These are phyloP conservation scores for Candida freyschussii DNA, from an alignment of 1,139 yeast genomes.

Conservation along the genomic window DNA sequence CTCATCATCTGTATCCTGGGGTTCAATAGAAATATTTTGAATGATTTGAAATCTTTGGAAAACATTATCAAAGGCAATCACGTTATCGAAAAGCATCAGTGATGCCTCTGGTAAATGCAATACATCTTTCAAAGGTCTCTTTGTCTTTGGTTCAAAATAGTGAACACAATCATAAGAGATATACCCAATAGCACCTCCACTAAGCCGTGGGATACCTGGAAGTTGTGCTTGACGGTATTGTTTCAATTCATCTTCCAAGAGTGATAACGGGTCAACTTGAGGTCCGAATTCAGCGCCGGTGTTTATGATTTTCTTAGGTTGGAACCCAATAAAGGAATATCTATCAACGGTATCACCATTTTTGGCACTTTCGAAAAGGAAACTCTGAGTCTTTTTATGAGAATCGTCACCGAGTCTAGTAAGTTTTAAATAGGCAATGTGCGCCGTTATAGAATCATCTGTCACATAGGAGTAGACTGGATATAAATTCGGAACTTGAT, in stretches of 20 bases:
- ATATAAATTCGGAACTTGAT: constrained; percentile 50
- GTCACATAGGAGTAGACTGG: constrained; percentile 76
- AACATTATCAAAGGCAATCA: constrained; percentile 90
- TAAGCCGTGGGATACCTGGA: constrained; percentile 77
- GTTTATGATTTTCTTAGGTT: constrained; percentile 73
- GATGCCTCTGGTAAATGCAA: constrained; percentile 86
- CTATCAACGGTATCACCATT: constrained; percentile 88
- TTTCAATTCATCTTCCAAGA: constrained; percentile 69
- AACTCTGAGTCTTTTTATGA: constrained; percentile 55
- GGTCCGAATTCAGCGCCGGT: constrained; percentile 61
- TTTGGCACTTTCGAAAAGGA: constrained; percentile 80
- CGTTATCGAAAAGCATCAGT: constrained; percentile 83
- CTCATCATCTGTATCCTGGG: constrained; percentile 35
- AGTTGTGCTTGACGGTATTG: constrained; percentile 62
- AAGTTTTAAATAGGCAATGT: constrained; percentile 80
- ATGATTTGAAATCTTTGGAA: constrained; percentile 89
- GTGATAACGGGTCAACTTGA: constrained; percentile 70
- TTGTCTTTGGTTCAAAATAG: constrained; percentile 90
- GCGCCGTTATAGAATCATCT: constrained; percentile 80
- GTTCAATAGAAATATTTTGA: constrained; percentile 57
- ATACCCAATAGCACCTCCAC: constrained; percentile 97
- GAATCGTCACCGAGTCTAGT: constrained; percentile 59
- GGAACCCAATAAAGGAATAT: constrained; percentile 84
- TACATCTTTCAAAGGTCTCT: constrained; percentile 68
- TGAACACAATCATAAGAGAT: constrained; percentile 94